Evolutionary conservation across 352 stramenopile species (phyloP), one percentile per base, ranked within the genome.

Genomic region (Phytophthora vignae): DNA sequence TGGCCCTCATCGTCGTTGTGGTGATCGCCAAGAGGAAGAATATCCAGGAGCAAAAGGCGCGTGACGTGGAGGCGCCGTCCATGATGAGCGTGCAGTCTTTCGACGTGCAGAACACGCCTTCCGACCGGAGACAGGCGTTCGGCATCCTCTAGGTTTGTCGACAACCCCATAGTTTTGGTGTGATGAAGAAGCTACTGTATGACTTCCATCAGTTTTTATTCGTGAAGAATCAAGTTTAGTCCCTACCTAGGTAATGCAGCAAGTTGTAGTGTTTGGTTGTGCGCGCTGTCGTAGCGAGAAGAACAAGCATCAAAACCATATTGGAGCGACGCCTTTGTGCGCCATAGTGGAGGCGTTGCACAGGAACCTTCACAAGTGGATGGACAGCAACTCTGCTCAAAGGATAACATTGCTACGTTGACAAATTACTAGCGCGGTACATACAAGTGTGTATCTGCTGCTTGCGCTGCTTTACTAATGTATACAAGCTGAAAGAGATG

Each of bases 291-390:
- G 56, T 70, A 54, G 29, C 27, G 7, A 57, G 44, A 55, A 76
- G 63, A 74, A 79, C 50, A 73, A 76, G 74, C 71, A 73, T 36
- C 67, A 77, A 69, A 71, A 74, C 52, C 60, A 78, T 58, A 54
- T 64, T 71, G 62, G 53, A 21, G 19, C 15, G 29, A 55, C 19
- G 4, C 8, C n/a, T 38, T 48, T 22, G 48, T 60, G 29, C 21
- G 1, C 1, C 36, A 42, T 15, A 42, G 36, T 42, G 11, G 36
- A 42, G 36, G 10, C 50, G 17, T 46, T 58, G 29, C 21, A 49
- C 40, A 49, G 21, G 40, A 33, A 33, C 29, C 29, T 10, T 10
- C 29, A 33, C 29, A 33, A 33, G 29, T 33, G 29, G 29, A 33
- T 33, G 29, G 29, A 33, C 29, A 33, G 29, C 29, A 33, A 33